Base-by-base conservation (phyloP, 148 eudicot species). In the Camellia sinensis region DNA sequence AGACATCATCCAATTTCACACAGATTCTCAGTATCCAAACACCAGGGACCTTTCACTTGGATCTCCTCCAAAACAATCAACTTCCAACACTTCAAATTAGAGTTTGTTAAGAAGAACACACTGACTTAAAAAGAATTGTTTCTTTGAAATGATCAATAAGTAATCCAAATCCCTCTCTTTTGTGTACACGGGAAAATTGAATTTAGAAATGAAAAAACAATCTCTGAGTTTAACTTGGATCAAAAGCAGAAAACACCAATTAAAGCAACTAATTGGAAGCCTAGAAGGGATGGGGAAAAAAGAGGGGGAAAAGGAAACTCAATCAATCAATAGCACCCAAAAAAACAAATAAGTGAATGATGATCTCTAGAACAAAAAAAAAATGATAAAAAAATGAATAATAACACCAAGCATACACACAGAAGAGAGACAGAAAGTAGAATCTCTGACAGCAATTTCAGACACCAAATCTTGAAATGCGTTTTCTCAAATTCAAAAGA, bases 1-100 rank as follows among this genome's bases (percentile, higher is more conserved):
- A 75, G 89, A 82, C 91, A 89, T 89, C 67, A 71, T 79, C 70
- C 71, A 81, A 73, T 62, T 48, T 45, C 74, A n/a, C 67, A 74
- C 41, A 79, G 45, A 65, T 56, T 71, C 54, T 72, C 41, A 60
- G 48, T 69, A 57, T 41, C 50, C 22, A 78, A 78, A 67, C 66
- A 65, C 18, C 67, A 21, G 7, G 52, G 68, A 81, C 70, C 78
- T 77, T 79, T 54, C 37, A 82, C 81, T 57, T 19, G 53, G 53
- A 13, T 50, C 71, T 46, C 70, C 29, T 43, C 41, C 62, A 63
- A 66, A 75, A 57, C 18, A 22, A 45, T 54, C 53, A 67, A 75
- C 45, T 75, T 29, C 59, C 41, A 19, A 11, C 9, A 44, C n/a
- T 69, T 45, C 43, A 45, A 29, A 75, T 67, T 45, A 75, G 4